Evolutionary conservation across 169 alveolate genomes (phyloP).

Genomic region (Cystoisospora suis): DNA sequence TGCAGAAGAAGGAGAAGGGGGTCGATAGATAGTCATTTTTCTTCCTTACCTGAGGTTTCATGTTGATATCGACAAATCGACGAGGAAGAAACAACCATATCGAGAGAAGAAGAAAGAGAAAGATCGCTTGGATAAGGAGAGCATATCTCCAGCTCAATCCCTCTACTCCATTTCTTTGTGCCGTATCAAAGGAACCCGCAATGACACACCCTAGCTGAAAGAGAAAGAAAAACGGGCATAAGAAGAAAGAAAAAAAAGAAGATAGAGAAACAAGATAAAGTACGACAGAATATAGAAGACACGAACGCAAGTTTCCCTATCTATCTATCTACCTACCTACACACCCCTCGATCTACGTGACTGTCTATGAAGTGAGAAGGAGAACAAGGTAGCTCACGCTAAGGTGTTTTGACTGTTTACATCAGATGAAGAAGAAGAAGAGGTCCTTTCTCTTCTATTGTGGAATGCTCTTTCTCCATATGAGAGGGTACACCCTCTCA

Average conservation of each 20-base stretch:
- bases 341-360: too few relatives aligned
- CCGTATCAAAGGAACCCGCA: slow-evolving; percentile 41
- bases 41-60: neutral
- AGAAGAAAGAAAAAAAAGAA: neutral
- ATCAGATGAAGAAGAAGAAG: too few relatives aligned
- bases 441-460: too few relatives aligned
- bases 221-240: neutral
- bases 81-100: slow-evolving; percentile 24
- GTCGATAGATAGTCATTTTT: neutral
- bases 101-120: neutral
- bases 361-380: too few relatives aligned
- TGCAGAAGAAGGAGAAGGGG: neutral
- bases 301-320: too few relatives aligned
- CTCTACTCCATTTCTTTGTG: neutral
- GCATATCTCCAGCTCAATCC: slow-evolving; percentile 30
- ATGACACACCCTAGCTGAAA: slow-evolving; percentile 49
- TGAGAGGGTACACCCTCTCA: too few relatives aligned
- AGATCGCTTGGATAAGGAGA: slow-evolving; percentile 2
- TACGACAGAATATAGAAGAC: too few relatives aligned
- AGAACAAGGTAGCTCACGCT: too few relatives aligned
- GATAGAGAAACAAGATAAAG: neutral
- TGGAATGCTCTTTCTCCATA: too few relatives aligned
- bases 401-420: too few relatives aligned
- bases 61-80: slow-evolving; percentile 16
- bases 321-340: too few relatives aligned